Evolutionary conservation across 2,329 filamentous ascomycete genomes (phyloP).

Genomic region (Coniosporium tulheliwenetii): DNA sequence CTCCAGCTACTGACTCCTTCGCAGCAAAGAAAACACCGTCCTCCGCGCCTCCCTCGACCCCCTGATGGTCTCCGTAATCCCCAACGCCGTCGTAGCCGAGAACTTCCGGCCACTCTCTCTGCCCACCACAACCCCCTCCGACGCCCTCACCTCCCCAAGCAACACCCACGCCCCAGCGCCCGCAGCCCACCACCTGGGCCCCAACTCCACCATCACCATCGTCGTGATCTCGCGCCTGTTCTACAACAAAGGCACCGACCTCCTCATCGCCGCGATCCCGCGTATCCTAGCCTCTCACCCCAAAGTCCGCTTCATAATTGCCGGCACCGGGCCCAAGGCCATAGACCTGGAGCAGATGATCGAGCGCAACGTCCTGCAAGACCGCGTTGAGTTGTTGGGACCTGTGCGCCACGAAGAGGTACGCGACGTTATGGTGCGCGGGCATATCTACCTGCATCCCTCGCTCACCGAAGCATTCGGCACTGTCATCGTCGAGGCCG

Average conservation of each 20-base stretch:
- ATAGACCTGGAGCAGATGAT: conserved; percentile 98
- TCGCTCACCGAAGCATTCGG: conserved; percentile 94
- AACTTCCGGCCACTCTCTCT: conserved; percentile 67
- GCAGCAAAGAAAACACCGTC: conserved; percentile 93
- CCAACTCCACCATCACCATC: conserved; percentile 81
- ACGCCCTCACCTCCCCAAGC: conserved; percentile 14
- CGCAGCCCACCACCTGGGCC: conserved; percentile 54
- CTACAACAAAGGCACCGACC: conserved; percentile 96
- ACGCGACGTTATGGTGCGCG: conserved; percentile 89
- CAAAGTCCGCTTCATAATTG: conserved; percentile 93
- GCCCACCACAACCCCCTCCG: conserved; percentile 25
- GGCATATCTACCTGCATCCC: conserved; percentile 92
- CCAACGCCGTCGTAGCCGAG: conserved; percentile 91
- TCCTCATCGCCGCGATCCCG: conserved; percentile 90
- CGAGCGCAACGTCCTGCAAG: conserved; percentile 84
- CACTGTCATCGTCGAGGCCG: conserved; percentile 94
- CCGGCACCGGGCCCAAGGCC: conserved; percentile 86
- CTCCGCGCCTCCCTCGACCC: conserved; percentile 87
- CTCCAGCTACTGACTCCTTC: not conserved
- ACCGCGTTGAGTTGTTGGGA: conserved; percentile 83
- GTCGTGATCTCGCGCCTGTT: conserved; percentile 95
- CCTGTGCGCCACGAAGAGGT: conserved; percentile 92
- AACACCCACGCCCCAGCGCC: conserved; percentile 27
- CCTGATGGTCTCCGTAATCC: conserved; percentile 93
- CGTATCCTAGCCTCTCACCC: conserved; percentile 78